Conservation (phyloP, 208 protist genomes). For the Vickermania spadyakhi region DNA sequence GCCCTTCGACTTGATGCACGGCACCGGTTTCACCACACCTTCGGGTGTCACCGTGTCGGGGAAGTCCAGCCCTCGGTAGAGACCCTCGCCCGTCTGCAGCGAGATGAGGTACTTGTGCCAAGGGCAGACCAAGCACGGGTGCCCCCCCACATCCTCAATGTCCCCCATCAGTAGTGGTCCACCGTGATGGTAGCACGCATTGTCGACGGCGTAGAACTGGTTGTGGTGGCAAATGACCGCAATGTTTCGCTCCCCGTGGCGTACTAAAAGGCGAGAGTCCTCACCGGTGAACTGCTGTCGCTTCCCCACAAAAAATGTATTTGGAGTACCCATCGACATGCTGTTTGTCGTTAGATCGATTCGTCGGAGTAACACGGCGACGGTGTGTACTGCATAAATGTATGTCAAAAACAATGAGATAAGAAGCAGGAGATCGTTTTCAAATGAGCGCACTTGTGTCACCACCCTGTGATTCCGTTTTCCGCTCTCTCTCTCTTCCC, state of each 20-base stretch:
- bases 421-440: no score
- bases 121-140: constrained; percentile 85
- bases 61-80: constrained; percentile 71
- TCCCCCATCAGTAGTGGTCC: constrained; percentile 80
- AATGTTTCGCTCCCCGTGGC: constrained; percentile 72
- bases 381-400: no score
- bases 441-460: no score
- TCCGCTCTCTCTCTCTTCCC: no score
- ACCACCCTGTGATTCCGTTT: no score
- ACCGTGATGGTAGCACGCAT: constrained; percentile 90
- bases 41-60: background rate
- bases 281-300: constrained; percentile 16
- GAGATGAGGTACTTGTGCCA: constrained; percentile 88
- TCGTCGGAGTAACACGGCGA: no score
- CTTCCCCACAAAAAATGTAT: constrained; percentile 21
- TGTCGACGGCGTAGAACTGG: constrained; percentile 83
- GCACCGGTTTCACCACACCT: background rate
- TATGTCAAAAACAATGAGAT: no score
- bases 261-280: constrained; percentile 63
- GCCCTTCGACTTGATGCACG: constrained; percentile 59
- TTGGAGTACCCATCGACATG: background rate
- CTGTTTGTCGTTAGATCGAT: background rate
- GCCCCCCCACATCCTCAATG: constrained; percentile 86
- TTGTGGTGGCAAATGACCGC: constrained; percentile 55
- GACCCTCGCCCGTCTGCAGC: constrained; percentile 80